phyloP scores from a whole-genome alignment of 1,284 basidiomycete genomes.

The Tilletia caries region DNA sequence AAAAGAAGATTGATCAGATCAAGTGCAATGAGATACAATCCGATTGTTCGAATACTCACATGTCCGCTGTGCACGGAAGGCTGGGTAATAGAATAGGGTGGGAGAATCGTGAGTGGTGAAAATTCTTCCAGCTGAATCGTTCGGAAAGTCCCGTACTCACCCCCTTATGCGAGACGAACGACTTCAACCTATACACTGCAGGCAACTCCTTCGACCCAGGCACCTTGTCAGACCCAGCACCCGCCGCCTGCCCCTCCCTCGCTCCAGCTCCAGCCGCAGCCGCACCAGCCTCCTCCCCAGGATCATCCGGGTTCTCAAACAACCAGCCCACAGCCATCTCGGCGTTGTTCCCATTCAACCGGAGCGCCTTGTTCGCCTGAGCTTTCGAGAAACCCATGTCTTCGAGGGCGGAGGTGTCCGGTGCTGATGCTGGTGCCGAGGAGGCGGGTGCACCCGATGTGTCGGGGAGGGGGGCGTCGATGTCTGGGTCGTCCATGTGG shows the following conservation, averaged over 20 bases:
- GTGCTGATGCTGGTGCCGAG: conserved; percentile 40
- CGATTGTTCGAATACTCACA: neutral
- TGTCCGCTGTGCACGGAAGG: conserved; percentile 29
- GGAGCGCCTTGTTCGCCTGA: conserved; percentile 82
- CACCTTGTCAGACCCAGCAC: conserved; percentile 14
- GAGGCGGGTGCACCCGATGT: conserved; percentile 26
- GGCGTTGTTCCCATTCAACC: conserved; percentile 73
- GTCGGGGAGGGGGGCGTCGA: conserved; percentile 72
- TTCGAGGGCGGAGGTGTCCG: conserved; percentile 61
- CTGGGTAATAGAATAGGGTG: neutral
- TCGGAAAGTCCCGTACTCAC: too few species aligned
- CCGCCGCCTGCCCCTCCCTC: neutral
- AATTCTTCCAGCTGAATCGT: too few species aligned
- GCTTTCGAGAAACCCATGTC: conserved; percentile 89
- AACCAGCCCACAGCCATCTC: conserved; percentile 86
- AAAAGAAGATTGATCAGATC: neutral
- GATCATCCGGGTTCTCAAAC: conserved; percentile 89
- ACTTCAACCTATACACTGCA: conserved; percentile 75
- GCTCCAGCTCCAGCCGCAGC: neutral
- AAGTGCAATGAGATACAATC: neutral
- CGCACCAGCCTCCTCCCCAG: conserved; percentile 60
- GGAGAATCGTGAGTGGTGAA: too few species aligned
- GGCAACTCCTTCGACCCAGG: conserved; percentile 60
- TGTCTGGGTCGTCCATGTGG: conserved; percentile 92
- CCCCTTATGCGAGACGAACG: conserved; percentile 95